Base-by-base conservation (phyloP, 805 yeast species). In the Candida anglica region DNA sequence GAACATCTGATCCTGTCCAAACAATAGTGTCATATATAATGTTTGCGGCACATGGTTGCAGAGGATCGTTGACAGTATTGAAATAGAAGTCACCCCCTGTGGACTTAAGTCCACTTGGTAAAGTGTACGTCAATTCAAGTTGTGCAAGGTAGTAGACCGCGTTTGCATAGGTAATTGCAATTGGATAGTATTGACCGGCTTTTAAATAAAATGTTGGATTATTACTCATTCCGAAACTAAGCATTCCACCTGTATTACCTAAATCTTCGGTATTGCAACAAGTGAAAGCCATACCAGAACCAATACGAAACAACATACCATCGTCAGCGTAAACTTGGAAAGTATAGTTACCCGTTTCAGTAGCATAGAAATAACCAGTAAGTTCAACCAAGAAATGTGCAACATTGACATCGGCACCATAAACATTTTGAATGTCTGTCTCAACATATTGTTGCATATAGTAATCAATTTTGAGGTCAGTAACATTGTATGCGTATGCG, bases 291-390 rank as follows among this genome's bases (percentile, higher is more conserved):
- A 46, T 48, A n/a, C 52, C 50, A 27, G 38, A 25, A 30, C 59
- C 60, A 32, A 52, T 38, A 33, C 46, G 49, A 27, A 63, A 56
- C 44, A 51, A 55, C 14, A 44, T 56, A 19, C 48, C 40, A 43
- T 59, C 65, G 46, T 58, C 65, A 8, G 19, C 29, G 5, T 9
- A 15, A 21, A 53, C 43, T 9, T 25, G 24, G 31, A 60, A 44
- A 0, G 46, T 38, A 30, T 53, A 60, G 9, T 45, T 31, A 42
- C 65, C 66, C 13, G 51, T 36, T 11, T 30, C 34, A 5, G 38
- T 22, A 18, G 65, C 55, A 14, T 25, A 28, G 39, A 37, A 44
- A 28, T 43, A 50, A 28, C 50, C 50, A 6, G 42, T 43, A 32
- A 44, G 31, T 20, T 44, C 50, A 40, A 50, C 34, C 20, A 42